Evolutionary conservation across 495 filamentous ascomycete genomes (phyloP), one percentile per base, ranked within the genome.

Genomic region (Entonaema liquescens): DNA sequence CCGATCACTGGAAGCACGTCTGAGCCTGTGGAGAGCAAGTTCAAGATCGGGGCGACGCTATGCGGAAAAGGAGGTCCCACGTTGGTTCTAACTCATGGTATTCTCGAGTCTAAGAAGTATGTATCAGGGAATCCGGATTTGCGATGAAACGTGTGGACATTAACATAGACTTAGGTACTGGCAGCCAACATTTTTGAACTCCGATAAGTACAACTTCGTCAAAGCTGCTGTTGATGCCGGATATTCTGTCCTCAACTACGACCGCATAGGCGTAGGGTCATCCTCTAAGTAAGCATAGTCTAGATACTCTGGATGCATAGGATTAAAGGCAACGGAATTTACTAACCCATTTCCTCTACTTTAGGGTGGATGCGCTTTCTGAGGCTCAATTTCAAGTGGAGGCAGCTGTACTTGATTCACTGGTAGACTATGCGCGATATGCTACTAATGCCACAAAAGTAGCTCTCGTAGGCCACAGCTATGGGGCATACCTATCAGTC

Each of bases 211-310:
- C 68, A 84, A 81, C 74, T 89, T 88, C 71, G 78, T 87, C 19
- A 79, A 87, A 59, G 80, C 80, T 19, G 87, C 85, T 2, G 77
- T 88, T 38, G 80, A 82, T 9, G 62, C 77, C 35, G 85, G 84
- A 2, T 89, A 84, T 67, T 83, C 81, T 5, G 86, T 85, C 6
- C 80, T 89, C 44, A 79, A 78, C 13, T 87, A 84, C 35, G 87
- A 90, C 70, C 83, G 88, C 35, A 79, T 89, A 5, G 88, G 87
- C 3, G 80, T 89, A 11, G 87, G 85, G 31, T 84, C 82, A 26
- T 89, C 86, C 1, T 83, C 83, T 2, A 85, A 86, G 72, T 75
- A 65, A 23, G 61, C 26, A 9, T 1, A 13, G 8, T 7, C 12
- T 21, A n/a, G 1, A 25, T 4, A 13, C 8, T 19, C 23, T 4